A percentile compares a stretch with the other conserved stretches of the same genome.
These are phyloP conservation scores for Podospora anserina DNA, from an alignment of 495 filamentous ascomycete genomes.

Conservation along the genomic window DNA sequence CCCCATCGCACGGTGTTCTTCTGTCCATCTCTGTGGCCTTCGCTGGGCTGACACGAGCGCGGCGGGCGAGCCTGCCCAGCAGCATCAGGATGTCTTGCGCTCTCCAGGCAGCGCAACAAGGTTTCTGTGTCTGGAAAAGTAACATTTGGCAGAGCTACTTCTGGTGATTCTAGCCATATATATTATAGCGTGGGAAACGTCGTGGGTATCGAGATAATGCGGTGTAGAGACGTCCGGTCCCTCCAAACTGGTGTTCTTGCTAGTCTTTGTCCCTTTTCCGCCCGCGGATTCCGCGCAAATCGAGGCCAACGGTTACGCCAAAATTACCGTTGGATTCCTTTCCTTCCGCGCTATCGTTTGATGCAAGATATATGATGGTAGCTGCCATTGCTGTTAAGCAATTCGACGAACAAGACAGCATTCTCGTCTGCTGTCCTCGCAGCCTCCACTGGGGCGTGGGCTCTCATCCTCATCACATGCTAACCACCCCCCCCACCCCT, in stretches of 20 bases:
- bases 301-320: background rate
- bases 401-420: background rate
- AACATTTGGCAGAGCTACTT: too few relatives aligned
- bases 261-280: background rate
- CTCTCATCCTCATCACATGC: background rate
- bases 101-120: too few relatives aligned
- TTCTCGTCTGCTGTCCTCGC: background rate
- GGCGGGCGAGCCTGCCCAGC: background rate
- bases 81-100: background rate
- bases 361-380: background rate
- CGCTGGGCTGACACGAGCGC: too few relatives aligned
- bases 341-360: background rate
- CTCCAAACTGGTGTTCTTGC: too few relatives aligned
- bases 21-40: too few relatives aligned
- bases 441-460: background rate
- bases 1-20: too few relatives aligned
- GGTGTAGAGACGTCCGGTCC: too few relatives aligned
- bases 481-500: too few relatives aligned
- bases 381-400: background rate
- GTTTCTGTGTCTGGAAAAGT: too few relatives aligned
- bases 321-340: background rate
- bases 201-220: too few relatives aligned
- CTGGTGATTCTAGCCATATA: too few relatives aligned
- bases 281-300: background rate
- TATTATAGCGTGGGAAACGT: too few relatives aligned